Base-by-base conservation (phyloP, 192 early-diverging fungal genomes). In the Entophlyctis luteolus region DNA sequence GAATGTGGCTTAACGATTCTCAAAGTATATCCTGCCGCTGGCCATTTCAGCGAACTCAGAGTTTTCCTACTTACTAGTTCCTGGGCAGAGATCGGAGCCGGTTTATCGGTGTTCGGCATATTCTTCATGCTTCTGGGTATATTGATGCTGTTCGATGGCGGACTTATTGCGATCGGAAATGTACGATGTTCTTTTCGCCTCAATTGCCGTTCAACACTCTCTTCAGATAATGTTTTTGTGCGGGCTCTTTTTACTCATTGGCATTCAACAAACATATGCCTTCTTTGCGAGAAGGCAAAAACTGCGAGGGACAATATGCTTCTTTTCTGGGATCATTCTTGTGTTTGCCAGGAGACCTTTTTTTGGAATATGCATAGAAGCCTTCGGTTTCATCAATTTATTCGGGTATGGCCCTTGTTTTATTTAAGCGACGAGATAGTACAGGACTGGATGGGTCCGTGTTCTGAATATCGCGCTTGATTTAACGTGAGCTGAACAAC, bases 311-410 rank as follows among this genome's bases (percentile, higher is more conserved):
- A 93, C 94, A 10, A 70, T 93, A 16, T 90, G 87, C 63, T 97
- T 98, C 79, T 87, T 97, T 71, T 76, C 77, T 28, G 96, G 96
- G 8, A 91, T 98, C 38, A 32, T 90, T 5, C 68, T 98, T 42
- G 93, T 98, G 5, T 89, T 98, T 77, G 47, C 89, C 47, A 91
- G 91, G 73, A 93, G 90, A 88, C 90, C 96, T 28, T 80, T 93
- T 29, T 72, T 94, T 62, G 96, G 96, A 28, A 90, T 98, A 46
- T 29, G 87, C 28, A 81, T 97, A 46, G 96, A 98, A 70, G 72
- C 85, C 18, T 91, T 97, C 84, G 96, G 96, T 5, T 97, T 98
- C 72, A 82, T 98, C 56, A 98, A 98, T 72, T 75, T 98, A 48
- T 98, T 98, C 87, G 96, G 93, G 91, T 93, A 84, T 14, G 73